A percentile compares a stretch with the other conserved stretches of the same genome.
Conservation (phyloP, 495 filamentous ascomycete species). For the Parachaetomium inaequale region DNA sequence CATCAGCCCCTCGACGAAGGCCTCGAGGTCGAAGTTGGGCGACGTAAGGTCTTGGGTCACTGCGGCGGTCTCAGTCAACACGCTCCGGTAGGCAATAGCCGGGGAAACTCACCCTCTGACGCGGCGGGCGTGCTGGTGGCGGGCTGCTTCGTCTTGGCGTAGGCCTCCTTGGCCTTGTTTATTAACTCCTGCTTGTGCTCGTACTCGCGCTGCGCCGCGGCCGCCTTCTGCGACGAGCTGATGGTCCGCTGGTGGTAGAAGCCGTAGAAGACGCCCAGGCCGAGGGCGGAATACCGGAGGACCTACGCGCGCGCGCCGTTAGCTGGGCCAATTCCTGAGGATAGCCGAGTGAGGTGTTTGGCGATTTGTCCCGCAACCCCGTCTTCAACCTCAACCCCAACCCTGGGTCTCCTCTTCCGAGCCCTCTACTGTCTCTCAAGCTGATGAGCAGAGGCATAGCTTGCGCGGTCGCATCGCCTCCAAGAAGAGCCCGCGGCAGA, state of each 20-base stretch:
- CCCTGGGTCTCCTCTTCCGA: not conserved
- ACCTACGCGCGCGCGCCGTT: conserved; percentile 62
- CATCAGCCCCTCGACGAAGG: conserved; percentile 65
- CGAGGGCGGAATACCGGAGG: conserved; percentile 88
- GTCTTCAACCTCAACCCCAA: not conserved
- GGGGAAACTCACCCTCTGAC: conserved; percentile 50
- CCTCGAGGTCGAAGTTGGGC: conserved; percentile 86
- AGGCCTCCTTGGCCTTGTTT: conserved; percentile 85
- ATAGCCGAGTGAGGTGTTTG: not conserved
- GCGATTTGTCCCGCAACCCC: not conserved
- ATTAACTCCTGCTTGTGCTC: conserved; percentile 84
- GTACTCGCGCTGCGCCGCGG: conserved; percentile 70
- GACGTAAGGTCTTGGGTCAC: conserved; percentile 81
- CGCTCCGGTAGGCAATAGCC: not conserved
- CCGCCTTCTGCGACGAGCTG: conserved; percentile 59
- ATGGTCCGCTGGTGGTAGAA: conserved; percentile 82
- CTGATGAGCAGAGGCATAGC: not conserved
- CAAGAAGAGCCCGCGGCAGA: not conserved
- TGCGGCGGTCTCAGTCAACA: conserved; percentile 37
- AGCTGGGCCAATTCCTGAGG: not conserved
- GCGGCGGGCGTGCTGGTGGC: conserved; percentile 44
- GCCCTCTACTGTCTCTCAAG: not conserved
- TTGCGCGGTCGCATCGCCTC: not conserved
- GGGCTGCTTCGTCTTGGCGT: conserved; percentile 73
- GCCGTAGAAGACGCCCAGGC: conserved; percentile 85